Percentiles rank a stretch among this genome's conserved stretches.
phyloP scores from a whole-genome alignment of 352 stramenopile species.

The Phytophthora cactorum region DNA sequence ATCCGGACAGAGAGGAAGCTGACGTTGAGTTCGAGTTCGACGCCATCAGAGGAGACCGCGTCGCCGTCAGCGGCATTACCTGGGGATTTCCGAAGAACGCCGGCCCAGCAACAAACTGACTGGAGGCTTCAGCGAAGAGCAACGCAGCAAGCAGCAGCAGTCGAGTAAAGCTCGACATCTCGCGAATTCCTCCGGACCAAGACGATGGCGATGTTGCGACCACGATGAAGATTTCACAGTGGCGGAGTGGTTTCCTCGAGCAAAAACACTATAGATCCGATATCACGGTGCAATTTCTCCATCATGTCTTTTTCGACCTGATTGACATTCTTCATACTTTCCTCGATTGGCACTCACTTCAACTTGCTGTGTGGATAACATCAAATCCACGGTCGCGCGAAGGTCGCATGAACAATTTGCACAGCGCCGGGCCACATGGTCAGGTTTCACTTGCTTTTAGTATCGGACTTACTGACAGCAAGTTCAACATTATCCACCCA shows the following conservation, averaged over 20 bases:
- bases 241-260: conserved; percentile 7
- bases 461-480: background rate
- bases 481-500: background rate
- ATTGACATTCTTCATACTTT: background rate
- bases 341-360: conserved; percentile 4
- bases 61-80: background rate
- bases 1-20: conserved; percentile 16
- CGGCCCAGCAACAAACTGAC: conserved; percentile 14
- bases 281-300: conserved; percentile 4
- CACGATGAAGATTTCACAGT: conserved; percentile 17
- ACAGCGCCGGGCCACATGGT: too few relatives aligned
- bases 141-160: conserved; percentile 18
- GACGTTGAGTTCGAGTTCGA: conserved; percentile 12
- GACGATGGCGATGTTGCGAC: conserved; percentile 9
- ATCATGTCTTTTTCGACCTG: background rate
- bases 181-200: background rate
- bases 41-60: conserved; percentile 2
- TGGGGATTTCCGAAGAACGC: conserved; percentile 19
- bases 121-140: background rate
- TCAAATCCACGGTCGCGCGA: background rate
- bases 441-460: background rate
- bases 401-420: conserved; percentile 4
- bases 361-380: conserved; percentile 8
- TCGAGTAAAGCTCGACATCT: conserved; percentile 1
- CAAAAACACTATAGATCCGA: conserved; percentile 9